Evolutionary conservation across 2,329 filamentous ascomycete genomes (phyloP), one percentile per base, ranked within the genome.

Genomic region (Neocatenulostroma microsporum): DNA sequence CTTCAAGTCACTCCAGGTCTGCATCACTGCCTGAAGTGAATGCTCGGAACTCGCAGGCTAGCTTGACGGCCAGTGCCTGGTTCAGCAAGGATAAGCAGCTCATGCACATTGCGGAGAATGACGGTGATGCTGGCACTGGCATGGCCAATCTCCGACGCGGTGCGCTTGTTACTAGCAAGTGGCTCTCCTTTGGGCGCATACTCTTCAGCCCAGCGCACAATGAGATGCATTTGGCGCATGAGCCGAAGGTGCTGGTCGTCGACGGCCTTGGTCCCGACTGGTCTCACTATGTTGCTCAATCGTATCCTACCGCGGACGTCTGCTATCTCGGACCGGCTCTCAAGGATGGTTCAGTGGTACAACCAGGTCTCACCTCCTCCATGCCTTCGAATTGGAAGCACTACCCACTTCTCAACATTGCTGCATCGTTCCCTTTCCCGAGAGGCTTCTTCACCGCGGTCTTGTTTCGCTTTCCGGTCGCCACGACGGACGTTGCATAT

Each of bases 241-340:
- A 81, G 70, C 64, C 74, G 63, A 37, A 80, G 67, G 76, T 91
- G 18, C 69, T 91, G 3, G 80, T 91, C 13, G 72, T 91, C 39
- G 84, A 91, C 61, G 84, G 84, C 4, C 76, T 91, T 20, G 84
- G 84, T n/a, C 88, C 87, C 53, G 84, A 91, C 54, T 91, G 84
- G 84, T 88, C 84, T 0, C 88, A 85, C 57, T 89, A 87, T 49
- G 83, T 83, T 14, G 82, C 84, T 5, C 77, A 88, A 54, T 86
- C 82, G 1, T 89, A 89, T 46, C 80, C 82, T 0, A 69, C 70
- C 1, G 80, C 80, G 0, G 80, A 76, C 2, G 81, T 91, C 44
- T 89, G 84, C 64, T 86, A 88, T 54, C 69, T 89, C 17, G 62
- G 62, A 3, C 44, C 51, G 5, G 50, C 47, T 12, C 54, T 59